Evolutionary conservation across 768 basidiomycete genomes (phyloP).

Genomic region (Lactarius deliciosus): DNA sequence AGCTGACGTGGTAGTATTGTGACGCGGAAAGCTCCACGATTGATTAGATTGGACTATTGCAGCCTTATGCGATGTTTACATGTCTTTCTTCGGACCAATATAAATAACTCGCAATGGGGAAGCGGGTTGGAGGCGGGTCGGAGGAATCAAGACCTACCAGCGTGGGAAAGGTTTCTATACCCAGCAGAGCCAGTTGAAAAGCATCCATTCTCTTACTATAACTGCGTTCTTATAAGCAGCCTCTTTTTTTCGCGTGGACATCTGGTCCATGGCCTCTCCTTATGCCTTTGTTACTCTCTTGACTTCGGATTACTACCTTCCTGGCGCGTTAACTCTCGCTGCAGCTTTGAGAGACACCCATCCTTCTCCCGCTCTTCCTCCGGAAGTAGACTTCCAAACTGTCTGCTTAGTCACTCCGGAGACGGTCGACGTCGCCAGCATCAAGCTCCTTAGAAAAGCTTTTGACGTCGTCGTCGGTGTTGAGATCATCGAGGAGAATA

Average conservation of each 20-base stretch:
- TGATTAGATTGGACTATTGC: not conserved
- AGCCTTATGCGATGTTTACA: not conserved
- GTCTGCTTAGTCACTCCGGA: conserved; percentile 95
- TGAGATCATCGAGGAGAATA: conserved; percentile 75
- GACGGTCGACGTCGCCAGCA: conserved; percentile 78
- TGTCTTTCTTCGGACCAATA: not conserved
- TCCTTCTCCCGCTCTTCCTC: conserved; percentile 51
- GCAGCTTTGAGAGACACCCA: conserved; percentile 85
- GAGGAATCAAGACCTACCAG: not conserved
- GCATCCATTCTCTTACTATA: conserved; percentile 19
- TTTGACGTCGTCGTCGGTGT: conserved; percentile 91
- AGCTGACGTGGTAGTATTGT: conserved; percentile 17
- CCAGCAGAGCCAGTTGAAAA: conserved; percentile 19
- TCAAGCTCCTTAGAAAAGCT: conserved; percentile 73
- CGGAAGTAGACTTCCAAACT: conserved; percentile 70
- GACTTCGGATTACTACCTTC: conserved; percentile 89
- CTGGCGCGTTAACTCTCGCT: conserved; percentile 84
- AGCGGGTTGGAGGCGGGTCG: conserved; percentile 7
- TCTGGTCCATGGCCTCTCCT: conserved; percentile 53
- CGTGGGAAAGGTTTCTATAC: conserved; percentile 25
- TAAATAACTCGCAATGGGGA: conserved; percentile 6
- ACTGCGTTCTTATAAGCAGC: conserved; percentile 28
- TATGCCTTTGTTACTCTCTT: conserved; percentile 91
- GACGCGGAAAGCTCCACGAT: not conserved
- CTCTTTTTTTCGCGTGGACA: conserved; percentile 23